These are phyloP conservation scores for Hyaloscypha hepaticicola DNA, from an alignment of 495 filamentous ascomycete species.

Conservation along the genomic window DNA sequence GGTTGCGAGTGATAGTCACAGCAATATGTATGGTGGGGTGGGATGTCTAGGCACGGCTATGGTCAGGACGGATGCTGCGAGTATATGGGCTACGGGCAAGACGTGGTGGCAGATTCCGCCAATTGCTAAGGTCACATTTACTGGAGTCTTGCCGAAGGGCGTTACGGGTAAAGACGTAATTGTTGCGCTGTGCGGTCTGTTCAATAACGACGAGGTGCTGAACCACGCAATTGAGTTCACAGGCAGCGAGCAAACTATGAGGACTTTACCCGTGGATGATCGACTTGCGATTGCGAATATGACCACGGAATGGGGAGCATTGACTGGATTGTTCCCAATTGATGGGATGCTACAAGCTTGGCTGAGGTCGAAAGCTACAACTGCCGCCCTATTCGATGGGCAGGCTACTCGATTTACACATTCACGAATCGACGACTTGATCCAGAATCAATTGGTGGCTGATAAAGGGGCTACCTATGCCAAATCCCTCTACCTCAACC, in stretches of 20 bases:
- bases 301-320: slow-evolving; percentile 93
- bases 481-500: slow-evolving; percentile 74
- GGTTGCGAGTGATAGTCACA: slow-evolving; percentile 81
- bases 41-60: slow-evolving; percentile 76
- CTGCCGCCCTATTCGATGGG: slow-evolving; percentile 54
- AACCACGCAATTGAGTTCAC: slow-evolving; percentile 93
- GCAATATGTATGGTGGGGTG: slow-evolving; percentile 89
- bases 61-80: slow-evolving; percentile 83
- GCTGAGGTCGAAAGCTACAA: slow-evolving; percentile 74
- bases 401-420: slow-evolving; percentile 62
- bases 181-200: slow-evolving; percentile 81
- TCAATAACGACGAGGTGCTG: slow-evolving; percentile 86
- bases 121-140: slow-evolving; percentile 76
- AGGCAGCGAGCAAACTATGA: slow-evolving; percentile 74
- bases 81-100: slow-evolving; percentile 79
- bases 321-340: slow-evolving; percentile 81
- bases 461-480: slow-evolving; percentile 80
- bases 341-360: slow-evolving; percentile 72
- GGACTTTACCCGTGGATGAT: slow-evolving; percentile 72
- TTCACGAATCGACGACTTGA: slow-evolving; percentile 66
- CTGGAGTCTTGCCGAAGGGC: slow-evolving; percentile 69
- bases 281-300: slow-evolving; percentile 89
- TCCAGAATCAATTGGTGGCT: slow-evolving; percentile 63
- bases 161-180: slow-evolving; percentile 97
- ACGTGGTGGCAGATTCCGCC: slow-evolving; percentile 94